phyloP scores from a whole-genome alignment of 202 grass and related monocot species.

The Saccharum hybrid region DNA sequence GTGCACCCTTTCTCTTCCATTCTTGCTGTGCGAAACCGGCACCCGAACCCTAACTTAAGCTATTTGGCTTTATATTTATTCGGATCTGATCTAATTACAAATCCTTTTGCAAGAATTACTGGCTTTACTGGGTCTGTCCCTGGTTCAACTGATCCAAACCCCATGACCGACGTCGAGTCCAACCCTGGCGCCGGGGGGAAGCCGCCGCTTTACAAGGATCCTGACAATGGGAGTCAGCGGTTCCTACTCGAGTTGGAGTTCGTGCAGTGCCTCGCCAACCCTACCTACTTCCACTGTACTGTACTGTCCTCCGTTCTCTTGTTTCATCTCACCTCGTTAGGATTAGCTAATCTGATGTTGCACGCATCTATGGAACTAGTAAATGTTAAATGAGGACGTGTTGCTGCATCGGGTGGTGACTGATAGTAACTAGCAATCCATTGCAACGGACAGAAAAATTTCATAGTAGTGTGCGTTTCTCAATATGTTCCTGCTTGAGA shows the following conservation, averaged over 20 bases:
- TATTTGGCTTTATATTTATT: background rate
- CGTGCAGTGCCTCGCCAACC: slow-evolving; percentile 97
- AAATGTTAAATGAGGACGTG: background rate
- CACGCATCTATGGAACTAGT: background rate
- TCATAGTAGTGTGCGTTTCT: slow-evolving; percentile 7
- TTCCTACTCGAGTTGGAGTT: slow-evolving; percentile 93
- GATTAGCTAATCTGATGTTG: background rate
- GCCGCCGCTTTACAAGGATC: slow-evolving; percentile 68
- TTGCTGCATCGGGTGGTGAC: background rate
- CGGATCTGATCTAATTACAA: background rate
- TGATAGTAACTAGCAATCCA: background rate
- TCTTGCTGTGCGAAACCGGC: background rate
- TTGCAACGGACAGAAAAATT: background rate
- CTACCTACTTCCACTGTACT: slow-evolving; percentile 95
- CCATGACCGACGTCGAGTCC: background rate
- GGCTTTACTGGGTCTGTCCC: background rate
- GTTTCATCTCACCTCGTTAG: slow-evolving; percentile 15
- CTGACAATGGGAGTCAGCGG: slow-evolving; percentile 69
- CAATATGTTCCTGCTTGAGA: background rate
- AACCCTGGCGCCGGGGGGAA: slow-evolving; percentile 42
- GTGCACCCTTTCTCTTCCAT: background rate
- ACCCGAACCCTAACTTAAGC: background rate
- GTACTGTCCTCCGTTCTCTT: background rate
- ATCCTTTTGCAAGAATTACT: background rate
- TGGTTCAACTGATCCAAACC: background rate